Percentiles rank a stretch among this genome's conserved stretches.
These are phyloP conservation scores for Claviceps paspali DNA, from an alignment of 2,329 filamentous ascomycete genomes.

Conservation along the genomic window DNA sequence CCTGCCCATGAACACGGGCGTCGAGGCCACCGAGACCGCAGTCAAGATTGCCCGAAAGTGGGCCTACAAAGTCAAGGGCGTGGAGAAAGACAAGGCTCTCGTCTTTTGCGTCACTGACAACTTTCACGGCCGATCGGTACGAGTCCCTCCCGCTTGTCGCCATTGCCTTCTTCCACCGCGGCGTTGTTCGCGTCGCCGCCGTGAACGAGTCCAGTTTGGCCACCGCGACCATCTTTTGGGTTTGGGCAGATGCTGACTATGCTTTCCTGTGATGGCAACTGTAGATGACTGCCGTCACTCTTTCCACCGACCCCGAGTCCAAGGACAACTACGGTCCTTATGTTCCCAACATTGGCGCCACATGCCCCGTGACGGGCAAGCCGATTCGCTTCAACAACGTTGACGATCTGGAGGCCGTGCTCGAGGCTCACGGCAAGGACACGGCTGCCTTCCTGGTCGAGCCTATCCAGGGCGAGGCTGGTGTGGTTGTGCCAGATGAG, in stretches of 20 bases:
- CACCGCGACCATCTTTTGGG: too few relatives aligned
- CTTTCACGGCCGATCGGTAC: slow-evolving; percentile 88
- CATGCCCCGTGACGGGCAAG: slow-evolving; percentile 57
- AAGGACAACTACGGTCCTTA: slow-evolving; percentile 95
- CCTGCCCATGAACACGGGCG: slow-evolving; percentile 93
- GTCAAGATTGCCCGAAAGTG: slow-evolving; percentile 95
- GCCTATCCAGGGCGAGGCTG: slow-evolving; percentile 94
- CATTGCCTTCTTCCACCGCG: neutral
- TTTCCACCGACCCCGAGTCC: slow-evolving; percentile 91
- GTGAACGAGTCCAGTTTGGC: neutral
- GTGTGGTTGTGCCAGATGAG: slow-evolving; percentile 86
- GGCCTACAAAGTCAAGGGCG: slow-evolving; percentile 93
- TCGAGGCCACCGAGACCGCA: slow-evolving; percentile 88
- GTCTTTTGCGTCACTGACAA: slow-evolving; percentile 79
- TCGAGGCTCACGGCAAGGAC: slow-evolving; percentile 68
- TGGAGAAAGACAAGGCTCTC: slow-evolving; percentile 68
- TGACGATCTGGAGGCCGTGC: slow-evolving; percentile 59
- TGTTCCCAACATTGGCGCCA: slow-evolving; percentile 71
- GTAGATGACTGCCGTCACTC: slow-evolving; percentile 83
- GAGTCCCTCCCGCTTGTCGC: slow-evolving; percentile 13
- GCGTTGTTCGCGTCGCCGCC: neutral
- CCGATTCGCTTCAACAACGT: slow-evolving; percentile 78
- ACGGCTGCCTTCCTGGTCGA: slow-evolving; percentile 90
- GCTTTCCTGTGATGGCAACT: neutral
- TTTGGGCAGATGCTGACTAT: neutral